These are phyloP conservation scores for Syncephalis plumigaleata DNA, from an alignment of 371 early-diverging fungal species.

Conservation along the genomic window DNA sequence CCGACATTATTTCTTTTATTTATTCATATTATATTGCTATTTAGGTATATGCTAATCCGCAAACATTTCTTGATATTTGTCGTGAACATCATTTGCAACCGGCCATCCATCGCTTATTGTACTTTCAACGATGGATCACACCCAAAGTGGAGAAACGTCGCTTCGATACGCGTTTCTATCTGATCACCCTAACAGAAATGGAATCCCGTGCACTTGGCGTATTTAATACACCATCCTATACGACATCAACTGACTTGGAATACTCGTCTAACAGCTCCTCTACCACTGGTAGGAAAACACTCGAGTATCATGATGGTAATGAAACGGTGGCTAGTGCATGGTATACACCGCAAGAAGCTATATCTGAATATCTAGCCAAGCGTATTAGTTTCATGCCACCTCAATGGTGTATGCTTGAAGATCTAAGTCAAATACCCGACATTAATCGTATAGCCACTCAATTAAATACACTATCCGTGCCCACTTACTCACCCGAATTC, in stretches of 20 bases:
- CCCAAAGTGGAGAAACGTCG: conserved; percentile 41
- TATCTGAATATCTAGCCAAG: conserved; percentile 16
- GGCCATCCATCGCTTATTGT: conserved; percentile 20
- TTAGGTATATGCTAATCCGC: conserved; percentile 22
- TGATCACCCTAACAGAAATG: conserved; percentile 24
- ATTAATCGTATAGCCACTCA: neutral
- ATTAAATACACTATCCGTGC: too few species aligned
- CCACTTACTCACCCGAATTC: too few species aligned
- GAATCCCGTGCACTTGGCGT: conserved; percentile 8
- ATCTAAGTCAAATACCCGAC: conserved; percentile 12
- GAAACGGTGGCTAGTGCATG: conserved; percentile 47
- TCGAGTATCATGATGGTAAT: conserved; percentile 29
- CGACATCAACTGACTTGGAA: too few species aligned
- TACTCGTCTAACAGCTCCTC: neutral
- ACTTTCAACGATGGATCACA: conserved; percentile 65
- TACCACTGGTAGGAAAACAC: neutral
- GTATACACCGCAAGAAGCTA: conserved; percentile 44
- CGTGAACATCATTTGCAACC: conserved; percentile 19
- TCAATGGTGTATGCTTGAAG: conserved; percentile 37
- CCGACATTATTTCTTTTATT: too few species aligned
- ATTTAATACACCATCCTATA: neutral
- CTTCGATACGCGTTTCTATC: conserved; percentile 58
- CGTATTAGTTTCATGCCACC: conserved; percentile 35
- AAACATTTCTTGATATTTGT: conserved; percentile 33
- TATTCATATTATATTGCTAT: neutral